Conservation (phyloP, 768 basidiomycete genomes). For the Filobasidium wieringae region DNA sequence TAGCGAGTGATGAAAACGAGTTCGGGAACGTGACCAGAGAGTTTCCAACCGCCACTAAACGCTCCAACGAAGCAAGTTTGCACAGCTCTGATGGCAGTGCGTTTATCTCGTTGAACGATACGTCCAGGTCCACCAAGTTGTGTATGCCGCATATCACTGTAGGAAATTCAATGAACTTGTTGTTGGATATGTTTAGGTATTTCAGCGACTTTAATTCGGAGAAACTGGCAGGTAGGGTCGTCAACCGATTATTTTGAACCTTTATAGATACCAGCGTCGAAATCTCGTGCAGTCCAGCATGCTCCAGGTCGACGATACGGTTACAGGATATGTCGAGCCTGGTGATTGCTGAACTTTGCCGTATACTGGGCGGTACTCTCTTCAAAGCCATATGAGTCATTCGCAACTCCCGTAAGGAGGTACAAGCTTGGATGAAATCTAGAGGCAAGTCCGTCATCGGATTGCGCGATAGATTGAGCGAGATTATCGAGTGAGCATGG, state of each 20-base stretch:
- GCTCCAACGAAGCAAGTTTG: conserved; percentile 54
- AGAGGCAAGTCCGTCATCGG: conserved; percentile 92
- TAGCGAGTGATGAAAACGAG: conserved; percentile 49
- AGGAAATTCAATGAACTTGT: conserved; percentile 72
- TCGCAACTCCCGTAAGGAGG: conserved; percentile 67
- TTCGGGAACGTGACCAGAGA: conserved; percentile 60
- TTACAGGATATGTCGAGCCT: conserved; percentile 84
- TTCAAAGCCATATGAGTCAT: conserved; percentile 90
- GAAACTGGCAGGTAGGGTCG: conserved; percentile 75
- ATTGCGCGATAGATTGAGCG: conserved; percentile 79
- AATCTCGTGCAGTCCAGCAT: conserved; percentile 68
- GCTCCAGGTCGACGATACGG: conserved; percentile 75
- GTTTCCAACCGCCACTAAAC: conserved; percentile 76
- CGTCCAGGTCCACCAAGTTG: conserved; percentile 69
- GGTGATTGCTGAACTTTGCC: conserved; percentile 58
- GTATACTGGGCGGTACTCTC: conserved; percentile 72
- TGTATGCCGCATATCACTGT: conserved; percentile 59
- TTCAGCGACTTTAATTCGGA: conserved; percentile 58
- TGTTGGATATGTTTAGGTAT: conserved; percentile 86
- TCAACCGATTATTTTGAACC: conserved; percentile 83
- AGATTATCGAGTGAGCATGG: conserved; percentile 69
- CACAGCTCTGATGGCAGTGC: conserved; percentile 72
- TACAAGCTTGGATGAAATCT: conserved; percentile 87
- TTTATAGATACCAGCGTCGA: conserved; percentile 56
- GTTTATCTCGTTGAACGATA: conserved; percentile 84